Percentiles rank a stretch among this genome's conserved stretches.
These are phyloP conservation scores for Aspergillus wentii DNA, from an alignment of 495 filamentous ascomycete genomes.

Conservation along the genomic window DNA sequence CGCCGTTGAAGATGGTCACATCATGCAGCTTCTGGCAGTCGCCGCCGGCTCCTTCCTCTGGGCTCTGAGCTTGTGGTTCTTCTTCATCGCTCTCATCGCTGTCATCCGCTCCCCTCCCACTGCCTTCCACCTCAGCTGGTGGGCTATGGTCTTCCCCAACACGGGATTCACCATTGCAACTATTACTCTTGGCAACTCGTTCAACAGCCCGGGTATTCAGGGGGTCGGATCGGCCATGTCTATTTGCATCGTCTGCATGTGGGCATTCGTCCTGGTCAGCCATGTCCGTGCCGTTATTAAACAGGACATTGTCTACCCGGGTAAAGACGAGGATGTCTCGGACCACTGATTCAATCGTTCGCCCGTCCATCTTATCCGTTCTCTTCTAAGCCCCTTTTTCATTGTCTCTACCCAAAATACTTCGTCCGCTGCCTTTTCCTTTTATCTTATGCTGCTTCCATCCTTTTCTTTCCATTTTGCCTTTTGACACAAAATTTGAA, in stretches of 20 bases:
- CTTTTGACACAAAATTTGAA: neutral
- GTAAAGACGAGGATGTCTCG: conserved; percentile 56
- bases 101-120: conserved; percentile 49
- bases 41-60: conserved; percentile 59
- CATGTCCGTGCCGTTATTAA: conserved; percentile 49
- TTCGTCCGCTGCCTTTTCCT: neutral
- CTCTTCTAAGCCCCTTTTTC: too few relatives aligned
- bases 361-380: too few relatives aligned
- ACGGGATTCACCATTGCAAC: conserved; percentile 43
- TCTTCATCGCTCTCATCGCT: conserved; percentile 51
- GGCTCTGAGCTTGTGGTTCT: conserved; percentile 70
- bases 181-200: conserved; percentile 37
- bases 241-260: conserved; percentile 50
- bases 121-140: conserved; percentile 44
- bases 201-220: conserved; percentile 33
- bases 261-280: conserved; percentile 49
- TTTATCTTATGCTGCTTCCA: neutral
- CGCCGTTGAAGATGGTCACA: conserved; percentile 24
- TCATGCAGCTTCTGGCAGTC: conserved; percentile 46
- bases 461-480: conserved; percentile 1
- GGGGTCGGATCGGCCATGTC: conserved; percentile 41
- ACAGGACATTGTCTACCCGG: conserved; percentile 55
- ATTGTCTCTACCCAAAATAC: too few relatives aligned
- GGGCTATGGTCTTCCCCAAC: conserved; percentile 49
- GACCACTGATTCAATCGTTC: too few relatives aligned